phyloP scores from a whole-genome alignment of 768 basidiomycete species.

The Pisolithus albus region DNA sequence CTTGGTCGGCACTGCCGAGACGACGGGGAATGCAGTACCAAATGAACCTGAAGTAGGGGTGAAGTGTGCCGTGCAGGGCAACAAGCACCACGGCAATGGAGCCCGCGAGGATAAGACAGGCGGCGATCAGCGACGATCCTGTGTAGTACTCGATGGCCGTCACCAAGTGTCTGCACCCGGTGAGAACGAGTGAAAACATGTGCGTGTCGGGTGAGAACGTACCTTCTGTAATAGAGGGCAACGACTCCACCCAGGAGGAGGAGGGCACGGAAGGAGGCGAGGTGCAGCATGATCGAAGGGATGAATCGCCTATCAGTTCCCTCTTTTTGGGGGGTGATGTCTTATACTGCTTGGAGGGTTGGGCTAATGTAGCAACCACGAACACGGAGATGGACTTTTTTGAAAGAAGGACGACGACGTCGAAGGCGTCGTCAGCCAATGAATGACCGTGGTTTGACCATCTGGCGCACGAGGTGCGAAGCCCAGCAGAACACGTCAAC shows the following conservation, averaged over 20 bases:
- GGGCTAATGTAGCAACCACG: not conserved
- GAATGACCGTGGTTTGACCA: not conserved
- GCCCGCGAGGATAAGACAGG: slow-evolving; percentile 21
- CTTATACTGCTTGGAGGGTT: slow-evolving; percentile 1
- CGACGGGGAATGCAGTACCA: slow-evolving; percentile 47
- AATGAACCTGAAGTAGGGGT: slow-evolving; percentile 39
- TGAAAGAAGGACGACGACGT: not conserved
- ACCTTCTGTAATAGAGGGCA: slow-evolving; percentile 16
- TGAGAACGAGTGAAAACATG: not conserved
- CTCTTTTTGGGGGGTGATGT: not conserved
- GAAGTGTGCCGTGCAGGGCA: slow-evolving; percentile 20
- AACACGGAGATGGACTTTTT: not conserved
- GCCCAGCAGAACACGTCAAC: not conserved
- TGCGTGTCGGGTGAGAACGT: not conserved
- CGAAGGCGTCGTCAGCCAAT: not conserved
- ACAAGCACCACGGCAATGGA: slow-evolving; percentile 16
- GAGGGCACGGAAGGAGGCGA: slow-evolving; percentile 12
- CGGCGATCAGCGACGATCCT: slow-evolving; percentile 23
- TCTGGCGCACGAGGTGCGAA: slow-evolving; percentile 5
- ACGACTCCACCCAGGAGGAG: slow-evolving; percentile 16
- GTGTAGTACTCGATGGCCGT: slow-evolving; percentile 20
- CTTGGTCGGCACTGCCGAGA: slow-evolving; percentile 34
- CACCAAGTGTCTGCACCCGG: slow-evolving; percentile 9
- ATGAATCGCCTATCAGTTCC: not conserved
- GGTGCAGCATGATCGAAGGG: slow-evolving; percentile 1